Evolutionary conservation across 1,139 yeast genomes (phyloP).

Genomic region (Wickerhamomyces sp.): DNA sequence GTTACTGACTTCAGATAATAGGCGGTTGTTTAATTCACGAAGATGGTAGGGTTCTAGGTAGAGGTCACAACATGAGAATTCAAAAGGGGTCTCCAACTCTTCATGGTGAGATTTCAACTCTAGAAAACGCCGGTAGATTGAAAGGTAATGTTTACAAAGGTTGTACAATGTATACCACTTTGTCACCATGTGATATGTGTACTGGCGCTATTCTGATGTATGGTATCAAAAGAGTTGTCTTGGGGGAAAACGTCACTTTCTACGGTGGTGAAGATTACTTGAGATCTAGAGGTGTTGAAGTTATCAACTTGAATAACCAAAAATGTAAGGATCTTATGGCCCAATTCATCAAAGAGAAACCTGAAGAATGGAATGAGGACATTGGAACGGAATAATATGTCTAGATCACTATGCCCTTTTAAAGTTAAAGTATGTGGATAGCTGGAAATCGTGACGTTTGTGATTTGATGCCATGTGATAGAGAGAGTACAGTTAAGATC

Average conservation of each 20-base stretch:
- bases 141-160: slow-evolving; percentile 61
- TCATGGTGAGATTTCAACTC: slow-evolving; percentile 87
- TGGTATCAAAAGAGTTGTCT: slow-evolving; percentile 78
- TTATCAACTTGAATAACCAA: slow-evolving; percentile 58
- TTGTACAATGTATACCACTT: slow-evolving; percentile 82
- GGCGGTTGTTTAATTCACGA: slow-evolving; percentile 69
- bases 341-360: slow-evolving; percentile 70
- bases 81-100: slow-evolving; percentile 76
- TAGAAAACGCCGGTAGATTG: slow-evolving; percentile 87
- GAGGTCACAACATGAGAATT: slow-evolving; percentile 85
- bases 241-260: slow-evolving; percentile 83
- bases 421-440: no score
- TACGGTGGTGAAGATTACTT: slow-evolving; percentile 75
- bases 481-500: no score
- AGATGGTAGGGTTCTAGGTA: slow-evolving; percentile 77
- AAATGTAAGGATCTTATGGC: slow-evolving; percentile 73
- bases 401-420: neutral
- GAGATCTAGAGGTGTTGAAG: slow-evolving; percentile 62
- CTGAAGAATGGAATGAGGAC: slow-evolving; percentile 85
- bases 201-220: slow-evolving; percentile 88
- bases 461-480: no score
- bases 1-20: slow-evolving; percentile 1
- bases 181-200: slow-evolving; percentile 94
- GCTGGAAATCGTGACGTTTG: no score
- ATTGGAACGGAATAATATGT: slow-evolving; percentile 50